Evolutionary conservation across 2,329 filamentous ascomycete genomes (phyloP).

Genomic region (Lecanicillium sp.): DNA sequence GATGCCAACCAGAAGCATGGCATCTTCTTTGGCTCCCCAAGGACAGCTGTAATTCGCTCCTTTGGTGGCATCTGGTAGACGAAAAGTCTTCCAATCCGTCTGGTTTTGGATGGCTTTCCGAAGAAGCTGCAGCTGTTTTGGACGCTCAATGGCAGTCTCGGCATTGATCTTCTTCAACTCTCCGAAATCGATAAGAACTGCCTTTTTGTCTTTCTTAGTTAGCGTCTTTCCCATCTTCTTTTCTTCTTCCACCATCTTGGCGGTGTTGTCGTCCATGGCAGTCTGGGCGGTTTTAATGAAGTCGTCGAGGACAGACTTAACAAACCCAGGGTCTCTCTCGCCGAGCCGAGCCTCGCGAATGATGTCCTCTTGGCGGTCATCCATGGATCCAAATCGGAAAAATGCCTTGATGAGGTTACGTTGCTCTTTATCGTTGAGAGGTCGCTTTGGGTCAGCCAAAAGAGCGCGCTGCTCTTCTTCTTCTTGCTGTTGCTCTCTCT

Average conservation of each 20-base stretch:
- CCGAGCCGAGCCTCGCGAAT: slow-evolving; percentile 77
- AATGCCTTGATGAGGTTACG: slow-evolving; percentile 86
- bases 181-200: slow-evolving; percentile 88
- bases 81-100: slow-evolving; percentile 69
- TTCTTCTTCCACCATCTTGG: slow-evolving; percentile 70
- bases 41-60: slow-evolving; percentile 82
- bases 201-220: slow-evolving; percentile 97
- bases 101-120: slow-evolving; percentile 61
- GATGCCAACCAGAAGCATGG: slow-evolving; percentile 93
- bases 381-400: slow-evolving; percentile 82
- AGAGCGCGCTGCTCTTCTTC: slow-evolving; percentile 67
- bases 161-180: slow-evolving; percentile 94
- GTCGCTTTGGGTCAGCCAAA: slow-evolving; percentile 75
- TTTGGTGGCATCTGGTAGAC: slow-evolving; percentile 86
- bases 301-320: slow-evolving; percentile 68
- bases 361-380: slow-evolving; percentile 81
- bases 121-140: slow-evolving; percentile 78
- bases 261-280: slow-evolving; percentile 58
- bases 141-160: slow-evolving; percentile 87
- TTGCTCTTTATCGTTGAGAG: slow-evolving; percentile 85
- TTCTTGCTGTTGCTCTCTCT: slow-evolving; percentile 57
- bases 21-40: slow-evolving; percentile 91
- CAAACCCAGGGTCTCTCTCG: slow-evolving; percentile 73
- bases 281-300: slow-evolving; percentile 53
- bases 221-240: slow-evolving; percentile 72